Evolutionary conservation across 805 yeast species (phyloP), one percentile per base, ranked within the genome.

Genomic region (Ogataea parapolymorpha): DNA sequence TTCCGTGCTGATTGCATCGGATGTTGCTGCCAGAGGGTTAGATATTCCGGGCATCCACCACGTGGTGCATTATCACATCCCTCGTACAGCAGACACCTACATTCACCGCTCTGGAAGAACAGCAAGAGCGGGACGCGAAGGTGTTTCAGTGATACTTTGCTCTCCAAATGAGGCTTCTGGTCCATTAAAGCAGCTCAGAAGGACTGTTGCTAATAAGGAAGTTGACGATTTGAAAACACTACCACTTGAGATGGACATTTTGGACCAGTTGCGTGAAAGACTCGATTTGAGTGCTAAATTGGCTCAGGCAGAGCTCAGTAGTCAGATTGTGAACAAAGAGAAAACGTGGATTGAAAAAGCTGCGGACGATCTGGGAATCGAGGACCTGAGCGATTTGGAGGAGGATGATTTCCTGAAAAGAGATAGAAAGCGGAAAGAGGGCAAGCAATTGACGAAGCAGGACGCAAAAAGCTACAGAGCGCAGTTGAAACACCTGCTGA

Each of bases 41-140:
- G 99, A 93, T 71, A 88, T 93, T 40, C 84, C 95, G 2, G 77
- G 75, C 34, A 90, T 93, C 37, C 82, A 89, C 53, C 98, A 93
- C 62, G 98, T 93, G 35, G 85, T 91, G 15, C 99, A 93, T 63
- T 93, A 91, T 58, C 97, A 93, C 64, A 72, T 93, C 47, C 98
- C 99, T 9, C 74, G 98, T 48, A 74, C 95, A 12, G 97, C 97
- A 0, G 99, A 93, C 58, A 80, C 88, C 37, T 93, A 93, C 58
- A 82, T 93, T 52, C 99, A 93, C 65, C 76, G 99, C 62, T 86
- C 96, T 1, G 99, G 99, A 46, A 81, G 99, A 75, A 93, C 99
- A n/a, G 98, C 95, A 0, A 83, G 99, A 71, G 97, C 95, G 2
- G 93, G 91, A 1, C 72, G 68, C 35, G 91, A 86, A 59, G 99